Conservation (phyloP, 306 rosid species). For the Sesbania bispinosa region DNA sequence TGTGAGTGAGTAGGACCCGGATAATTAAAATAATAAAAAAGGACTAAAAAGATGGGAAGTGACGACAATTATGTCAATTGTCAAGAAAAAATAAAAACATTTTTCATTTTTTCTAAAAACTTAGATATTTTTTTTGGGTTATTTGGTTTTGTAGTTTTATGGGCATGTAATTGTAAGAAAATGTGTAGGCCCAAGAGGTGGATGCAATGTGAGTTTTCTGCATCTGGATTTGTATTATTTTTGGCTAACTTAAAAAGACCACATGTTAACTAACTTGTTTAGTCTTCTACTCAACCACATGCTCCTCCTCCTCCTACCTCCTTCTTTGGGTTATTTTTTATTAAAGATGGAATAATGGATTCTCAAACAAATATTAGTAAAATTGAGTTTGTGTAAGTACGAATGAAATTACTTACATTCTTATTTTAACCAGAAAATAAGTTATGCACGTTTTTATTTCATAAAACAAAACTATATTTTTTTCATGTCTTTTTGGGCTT, state of each 20-base stretch:
- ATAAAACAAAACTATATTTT: too few species aligned
- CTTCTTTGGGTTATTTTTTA: not conserved
- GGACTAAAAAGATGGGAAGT: not conserved
- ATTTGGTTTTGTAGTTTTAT: slow-evolving; percentile 25
- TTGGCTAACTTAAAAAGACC: not conserved
- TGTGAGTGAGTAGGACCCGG: not conserved
- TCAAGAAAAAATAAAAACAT: not conserved
- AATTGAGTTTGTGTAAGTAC: not conserved
- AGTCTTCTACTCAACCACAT: not conserved
- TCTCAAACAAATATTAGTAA: not conserved
- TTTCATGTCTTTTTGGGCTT: not conserved
- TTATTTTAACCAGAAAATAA: not conserved
- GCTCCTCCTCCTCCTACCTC: not conserved
- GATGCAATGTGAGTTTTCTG: slow-evolving; percentile 10
- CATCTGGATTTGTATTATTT: slow-evolving; percentile 3
- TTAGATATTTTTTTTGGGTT: not conserved
- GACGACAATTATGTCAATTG: not conserved
- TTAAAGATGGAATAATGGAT: not conserved
- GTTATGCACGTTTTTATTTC: not conserved
- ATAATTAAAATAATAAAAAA: not conserved
- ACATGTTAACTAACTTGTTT: not conserved
- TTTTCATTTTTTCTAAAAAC: not conserved
- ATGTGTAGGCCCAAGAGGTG: slow-evolving; percentile 8
- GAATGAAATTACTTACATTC: not conserved
- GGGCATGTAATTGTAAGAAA: slow-evolving; percentile 20